Evolutionary conservation across 73 alveolate species (phyloP).

Genomic region (Durusdinium trenchii): DNA sequence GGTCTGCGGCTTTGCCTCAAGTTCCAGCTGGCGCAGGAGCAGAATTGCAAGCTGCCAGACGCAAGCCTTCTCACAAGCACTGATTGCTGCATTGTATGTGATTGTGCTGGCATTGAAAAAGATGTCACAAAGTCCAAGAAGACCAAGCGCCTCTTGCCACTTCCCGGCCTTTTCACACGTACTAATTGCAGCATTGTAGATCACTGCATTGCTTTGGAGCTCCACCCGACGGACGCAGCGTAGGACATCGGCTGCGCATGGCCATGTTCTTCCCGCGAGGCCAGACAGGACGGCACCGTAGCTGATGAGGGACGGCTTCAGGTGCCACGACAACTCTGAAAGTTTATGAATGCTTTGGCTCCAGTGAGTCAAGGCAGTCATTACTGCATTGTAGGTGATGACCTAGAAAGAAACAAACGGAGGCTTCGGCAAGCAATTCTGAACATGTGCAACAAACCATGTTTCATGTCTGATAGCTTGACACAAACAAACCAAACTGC

Average conservation of each 20-base stretch:
- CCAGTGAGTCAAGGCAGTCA: too few relatives aligned
- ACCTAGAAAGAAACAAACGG: too few relatives aligned
- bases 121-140: background rate
- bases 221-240: background rate
- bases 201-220: background rate
- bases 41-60: background rate
- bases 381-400: too few relatives aligned
- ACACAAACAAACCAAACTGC: too few relatives aligned
- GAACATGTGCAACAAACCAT: too few relatives aligned
- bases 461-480: too few relatives aligned
- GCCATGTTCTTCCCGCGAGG: background rate
- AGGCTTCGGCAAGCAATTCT: too few relatives aligned
- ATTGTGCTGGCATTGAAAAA: background rate
- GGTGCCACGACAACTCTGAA: too few relatives aligned
- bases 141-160: background rate
- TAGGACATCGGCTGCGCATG: background rate
- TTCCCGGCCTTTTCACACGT: background rate
- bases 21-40: background rate
- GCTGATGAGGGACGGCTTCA: background rate
- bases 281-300: background rate
- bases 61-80: constrained; percentile 1
- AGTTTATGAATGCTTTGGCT: too few relatives aligned
- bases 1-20: background rate
- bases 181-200: background rate
- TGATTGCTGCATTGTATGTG: background rate